A percentile compares a stretch with the other conserved stretches of the same genome.
These are phyloP conservation scores for Phytomonas francai DNA, from an alignment of 208 protist genomes.

Conservation along the genomic window DNA sequence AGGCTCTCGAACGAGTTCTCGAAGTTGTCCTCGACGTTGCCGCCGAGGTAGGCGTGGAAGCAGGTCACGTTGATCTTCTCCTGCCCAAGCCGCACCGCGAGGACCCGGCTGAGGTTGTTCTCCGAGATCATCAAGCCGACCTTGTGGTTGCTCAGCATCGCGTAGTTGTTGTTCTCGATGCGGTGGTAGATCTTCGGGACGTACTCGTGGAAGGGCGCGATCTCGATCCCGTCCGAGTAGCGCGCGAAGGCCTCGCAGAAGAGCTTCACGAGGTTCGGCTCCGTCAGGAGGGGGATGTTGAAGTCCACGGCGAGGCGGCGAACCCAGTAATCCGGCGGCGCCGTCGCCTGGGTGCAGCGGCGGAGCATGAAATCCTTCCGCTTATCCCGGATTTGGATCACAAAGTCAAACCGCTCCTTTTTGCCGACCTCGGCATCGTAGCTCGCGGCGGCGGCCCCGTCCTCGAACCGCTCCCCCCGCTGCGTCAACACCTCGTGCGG, in stretches of 20 bases:
- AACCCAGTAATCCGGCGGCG: slow-evolving; percentile 79
- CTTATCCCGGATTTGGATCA: slow-evolving; percentile 86
- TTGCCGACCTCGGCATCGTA: slow-evolving; percentile 27
- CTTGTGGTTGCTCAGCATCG: slow-evolving; percentile 80
- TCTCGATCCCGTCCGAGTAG: slow-evolving; percentile 37
- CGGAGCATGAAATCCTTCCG: slow-evolving; percentile 72
- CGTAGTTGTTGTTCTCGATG: slow-evolving; percentile 86
- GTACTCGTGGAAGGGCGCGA: slow-evolving; percentile 81
- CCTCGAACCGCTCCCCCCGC: slow-evolving; percentile 20
- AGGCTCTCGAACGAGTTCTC: slow-evolving; percentile 64
- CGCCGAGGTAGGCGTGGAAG: slow-evolving; percentile 87
- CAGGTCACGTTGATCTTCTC: slow-evolving; percentile 78
- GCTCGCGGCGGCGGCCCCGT: neutral
- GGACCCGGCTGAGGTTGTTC: slow-evolving; percentile 86
- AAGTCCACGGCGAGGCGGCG: slow-evolving; percentile 88
- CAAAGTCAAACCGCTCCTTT: slow-evolving; percentile 76
- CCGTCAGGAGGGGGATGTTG: slow-evolving; percentile 83
- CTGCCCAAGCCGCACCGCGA: slow-evolving; percentile 69
- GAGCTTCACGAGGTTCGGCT: slow-evolving; percentile 71
- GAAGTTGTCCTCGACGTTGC: slow-evolving; percentile 69
- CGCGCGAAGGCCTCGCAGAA: slow-evolving; percentile 69
- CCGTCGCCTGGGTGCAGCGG: slow-evolving; percentile 55
- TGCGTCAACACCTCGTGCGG: slow-evolving; percentile 46
- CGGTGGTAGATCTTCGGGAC: slow-evolving; percentile 85
- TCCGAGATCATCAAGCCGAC: slow-evolving; percentile 87